Conservation (phyloP, 2,329 filamentous ascomycete species). For the Pyrenochaeta sp. region DNA sequence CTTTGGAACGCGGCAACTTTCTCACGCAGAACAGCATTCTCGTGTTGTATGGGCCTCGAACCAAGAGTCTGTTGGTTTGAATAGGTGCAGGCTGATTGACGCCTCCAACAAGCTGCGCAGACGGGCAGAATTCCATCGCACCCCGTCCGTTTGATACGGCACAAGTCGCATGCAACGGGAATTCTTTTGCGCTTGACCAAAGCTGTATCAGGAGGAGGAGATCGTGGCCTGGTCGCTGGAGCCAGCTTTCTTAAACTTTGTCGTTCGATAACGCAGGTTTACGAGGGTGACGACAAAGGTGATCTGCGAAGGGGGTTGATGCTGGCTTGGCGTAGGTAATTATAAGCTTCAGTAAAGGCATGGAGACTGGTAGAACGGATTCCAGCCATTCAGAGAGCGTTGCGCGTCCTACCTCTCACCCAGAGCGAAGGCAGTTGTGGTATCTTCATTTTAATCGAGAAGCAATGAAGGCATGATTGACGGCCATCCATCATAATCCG, state of each 20-base stretch:
- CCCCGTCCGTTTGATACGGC: slow-evolving; percentile 16
- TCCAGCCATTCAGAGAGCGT: too few relatives aligned
- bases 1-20: slow-evolving; percentile 12
- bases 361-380: too few relatives aligned
- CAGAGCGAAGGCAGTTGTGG: too few relatives aligned
- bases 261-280: neutral
- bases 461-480: too few relatives aligned
- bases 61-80: slow-evolving; percentile 16
- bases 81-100: slow-evolving; percentile 15
- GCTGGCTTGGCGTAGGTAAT: too few relatives aligned
- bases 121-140: slow-evolving; percentile 15
- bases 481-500: too few relatives aligned
- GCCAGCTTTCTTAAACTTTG: neutral
- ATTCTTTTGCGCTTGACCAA: slow-evolving; percentile 18
- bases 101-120: slow-evolving; percentile 16
- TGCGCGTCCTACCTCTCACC: too few relatives aligned
- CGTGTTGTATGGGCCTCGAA: slow-evolving; percentile 20
- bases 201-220: slow-evolving; percentile 8
- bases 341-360: too few relatives aligned
- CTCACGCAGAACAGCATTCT: slow-evolving; percentile 15
- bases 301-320: too few relatives aligned
- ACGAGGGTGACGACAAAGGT: neutral
- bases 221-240: slow-evolving; percentile 15
- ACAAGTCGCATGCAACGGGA: slow-evolving; percentile 19
- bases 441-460: too few relatives aligned